These are phyloP conservation scores for Schizophyllum commune DNA, from an alignment of 1,284 basidiomycete genomes.

Conservation along the genomic window DNA sequence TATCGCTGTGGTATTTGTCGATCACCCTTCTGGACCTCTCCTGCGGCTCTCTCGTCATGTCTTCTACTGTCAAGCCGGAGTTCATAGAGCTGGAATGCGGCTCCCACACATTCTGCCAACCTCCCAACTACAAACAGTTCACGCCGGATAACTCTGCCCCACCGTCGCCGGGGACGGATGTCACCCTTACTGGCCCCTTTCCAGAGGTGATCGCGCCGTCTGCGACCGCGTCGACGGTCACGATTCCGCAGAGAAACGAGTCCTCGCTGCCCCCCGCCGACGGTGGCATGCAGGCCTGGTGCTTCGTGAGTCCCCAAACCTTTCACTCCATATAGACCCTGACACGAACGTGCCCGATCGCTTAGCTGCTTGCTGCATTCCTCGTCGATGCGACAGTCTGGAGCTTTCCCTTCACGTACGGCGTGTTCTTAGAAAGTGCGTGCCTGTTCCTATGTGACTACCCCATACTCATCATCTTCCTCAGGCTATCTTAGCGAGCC, in stretches of 20 bases:
- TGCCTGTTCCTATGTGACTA: not conserved
- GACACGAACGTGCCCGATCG: not conserved
- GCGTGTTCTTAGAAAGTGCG: conserved; percentile 6
- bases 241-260: not conserved
- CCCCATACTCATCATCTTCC: not conserved
- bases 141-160: no score
- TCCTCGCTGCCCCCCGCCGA: conserved; percentile 5
- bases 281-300: conserved; percentile 8
- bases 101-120: not conserved
- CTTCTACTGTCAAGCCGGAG: conserved; percentile 18
- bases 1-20: not conserved
- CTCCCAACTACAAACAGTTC: not conserved
- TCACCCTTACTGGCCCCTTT: not conserved
- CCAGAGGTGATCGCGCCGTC: not conserved
- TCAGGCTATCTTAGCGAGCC: conserved; percentile 25
- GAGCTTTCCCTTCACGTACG: conserved; percentile 15
- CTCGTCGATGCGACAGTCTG: conserved; percentile 21
- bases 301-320: conserved; percentile 6
- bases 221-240: not conserved
- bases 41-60: conserved; percentile 9
- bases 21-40: not conserved
- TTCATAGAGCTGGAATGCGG: not conserved
- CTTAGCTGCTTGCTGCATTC: conserved; percentile 21
- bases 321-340: not conserved
- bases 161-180: not conserved